Conservation (phyloP, 352 stramenopile species). For the Phytopythium boreale region DNA sequence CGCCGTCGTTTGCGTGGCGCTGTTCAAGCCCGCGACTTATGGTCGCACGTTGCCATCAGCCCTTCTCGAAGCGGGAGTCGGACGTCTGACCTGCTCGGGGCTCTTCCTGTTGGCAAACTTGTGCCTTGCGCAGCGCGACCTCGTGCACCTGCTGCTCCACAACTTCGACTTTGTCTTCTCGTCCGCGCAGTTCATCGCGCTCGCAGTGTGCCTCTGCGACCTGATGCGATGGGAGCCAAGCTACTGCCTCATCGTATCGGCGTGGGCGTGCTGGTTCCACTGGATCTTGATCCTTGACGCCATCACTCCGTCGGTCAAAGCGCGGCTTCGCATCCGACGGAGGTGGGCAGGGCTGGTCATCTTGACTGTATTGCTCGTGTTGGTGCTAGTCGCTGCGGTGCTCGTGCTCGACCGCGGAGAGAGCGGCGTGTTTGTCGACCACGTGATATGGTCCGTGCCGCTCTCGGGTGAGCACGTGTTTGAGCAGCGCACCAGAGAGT, state of each 20-base stretch:
- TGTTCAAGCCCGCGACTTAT: background rate
- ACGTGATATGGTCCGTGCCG: slow-evolving; percentile 14
- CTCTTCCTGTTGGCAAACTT: slow-evolving; percentile 4
- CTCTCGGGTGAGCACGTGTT: slow-evolving; percentile 16
- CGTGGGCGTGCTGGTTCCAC: slow-evolving; percentile 52
- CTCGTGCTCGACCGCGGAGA: slow-evolving; percentile 8
- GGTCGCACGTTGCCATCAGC: background rate
- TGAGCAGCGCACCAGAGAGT: slow-evolving; percentile 11
- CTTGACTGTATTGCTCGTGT: slow-evolving; percentile 12
- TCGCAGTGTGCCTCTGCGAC: slow-evolving; percentile 26
- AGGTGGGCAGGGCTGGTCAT: slow-evolving; percentile 10
- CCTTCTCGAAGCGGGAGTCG: background rate
- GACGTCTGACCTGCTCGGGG: background rate
- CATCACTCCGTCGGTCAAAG: slow-evolving; percentile 26
- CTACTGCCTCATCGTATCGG: slow-evolving; percentile 24
- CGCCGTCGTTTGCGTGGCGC: background rate
- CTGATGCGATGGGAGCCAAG: slow-evolving; percentile 28
- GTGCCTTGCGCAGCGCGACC: slow-evolving; percentile 14
- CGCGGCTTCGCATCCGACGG: slow-evolving; percentile 10
- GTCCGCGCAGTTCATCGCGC: slow-evolving; percentile 11
- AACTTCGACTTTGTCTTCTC: slow-evolving; percentile 27
- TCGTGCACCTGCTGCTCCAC: slow-evolving; percentile 14
- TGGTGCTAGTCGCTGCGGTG: slow-evolving; percentile 3
- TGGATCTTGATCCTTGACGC: slow-evolving; percentile 44
- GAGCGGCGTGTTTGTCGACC: background rate